Evolutionary conservation across 2,329 filamentous ascomycete species (phyloP).

Genomic region (Boeremia exigua): DNA sequence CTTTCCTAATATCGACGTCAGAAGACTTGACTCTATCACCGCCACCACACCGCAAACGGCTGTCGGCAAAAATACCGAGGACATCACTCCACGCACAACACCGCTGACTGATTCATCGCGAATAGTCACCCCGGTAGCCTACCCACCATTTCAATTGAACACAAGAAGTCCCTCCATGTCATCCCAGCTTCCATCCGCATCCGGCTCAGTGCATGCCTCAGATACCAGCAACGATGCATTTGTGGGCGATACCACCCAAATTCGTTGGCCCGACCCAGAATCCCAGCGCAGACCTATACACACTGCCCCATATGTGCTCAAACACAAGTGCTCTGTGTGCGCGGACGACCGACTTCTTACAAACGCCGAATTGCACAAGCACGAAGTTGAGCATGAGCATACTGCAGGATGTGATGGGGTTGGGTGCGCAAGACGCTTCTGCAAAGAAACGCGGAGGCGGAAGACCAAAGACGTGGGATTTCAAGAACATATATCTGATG

Average conservation of each 20-base stretch:
- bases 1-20: background rate
- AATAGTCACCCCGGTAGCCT: background rate
- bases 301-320: conserved; percentile 18
- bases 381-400: conserved; percentile 36
- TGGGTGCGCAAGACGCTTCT: conserved; percentile 36
- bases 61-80: background rate
- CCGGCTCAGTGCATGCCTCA: background rate
- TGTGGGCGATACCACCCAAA: conserved; percentile 32
- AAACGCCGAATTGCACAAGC: conserved; percentile 29
- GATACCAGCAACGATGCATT: conserved; percentile 21
- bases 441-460: conserved; percentile 15
- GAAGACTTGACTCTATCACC: background rate
- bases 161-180: conserved; percentile 2
- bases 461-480: background rate
- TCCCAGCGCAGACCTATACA: conserved; percentile 4
- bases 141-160: conserved; percentile 27
- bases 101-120: background rate
- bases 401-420: conserved; percentile 20
- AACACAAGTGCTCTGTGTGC: conserved; percentile 31
- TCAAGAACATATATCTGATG: conserved; percentile 19
- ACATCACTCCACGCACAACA: background rate
- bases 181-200: background rate
- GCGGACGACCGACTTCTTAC: conserved; percentile 33
- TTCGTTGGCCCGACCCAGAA: conserved; percentile 34
- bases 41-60: background rate